Evolutionary conservation across 140 eudicot species (phyloP).

Genomic region (Senecio squalidus): DNA sequence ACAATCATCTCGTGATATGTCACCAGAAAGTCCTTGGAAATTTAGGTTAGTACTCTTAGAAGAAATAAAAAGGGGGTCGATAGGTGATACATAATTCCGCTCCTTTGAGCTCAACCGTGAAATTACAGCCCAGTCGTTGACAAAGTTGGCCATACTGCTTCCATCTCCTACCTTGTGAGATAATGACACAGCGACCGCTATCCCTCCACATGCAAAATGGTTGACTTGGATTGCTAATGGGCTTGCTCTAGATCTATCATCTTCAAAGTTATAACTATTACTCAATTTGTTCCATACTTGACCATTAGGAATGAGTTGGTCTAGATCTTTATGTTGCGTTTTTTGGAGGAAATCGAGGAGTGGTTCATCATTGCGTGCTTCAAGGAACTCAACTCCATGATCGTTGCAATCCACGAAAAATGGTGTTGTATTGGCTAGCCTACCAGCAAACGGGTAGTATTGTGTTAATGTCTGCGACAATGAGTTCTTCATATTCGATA

Average conservation of each 20-base stretch:
- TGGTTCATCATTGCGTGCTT: neutral
- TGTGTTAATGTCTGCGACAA: neutral
- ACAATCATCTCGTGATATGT: neutral
- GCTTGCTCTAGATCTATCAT: neutral
- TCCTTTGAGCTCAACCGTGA: neutral
- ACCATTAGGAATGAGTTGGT: neutral
- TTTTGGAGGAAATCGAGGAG: neutral
- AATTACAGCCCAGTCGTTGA: neutral
- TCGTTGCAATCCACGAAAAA: neutral
- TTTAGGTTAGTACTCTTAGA: neutral
- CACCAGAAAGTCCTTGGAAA: neutral
- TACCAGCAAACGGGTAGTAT: conserved; percentile 2
- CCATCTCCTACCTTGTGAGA: neutral
- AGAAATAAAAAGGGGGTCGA: neutral
- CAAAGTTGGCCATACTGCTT: neutral
- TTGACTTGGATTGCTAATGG: neutral
- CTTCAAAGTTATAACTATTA: neutral
- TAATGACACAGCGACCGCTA: neutral
- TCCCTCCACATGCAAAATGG: neutral
- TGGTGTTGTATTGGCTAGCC: neutral
- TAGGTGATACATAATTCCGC: neutral
- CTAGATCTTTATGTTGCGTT: neutral
- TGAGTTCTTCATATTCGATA: neutral
- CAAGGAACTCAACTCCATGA: conserved; percentile 1
- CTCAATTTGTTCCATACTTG: neutral